A percentile compares a stretch with the other conserved stretches of the same genome.
These are phyloP conservation scores for Starmera amethionina DNA, from an alignment of 805 yeast genomes.

Conservation along the genomic window DNA sequence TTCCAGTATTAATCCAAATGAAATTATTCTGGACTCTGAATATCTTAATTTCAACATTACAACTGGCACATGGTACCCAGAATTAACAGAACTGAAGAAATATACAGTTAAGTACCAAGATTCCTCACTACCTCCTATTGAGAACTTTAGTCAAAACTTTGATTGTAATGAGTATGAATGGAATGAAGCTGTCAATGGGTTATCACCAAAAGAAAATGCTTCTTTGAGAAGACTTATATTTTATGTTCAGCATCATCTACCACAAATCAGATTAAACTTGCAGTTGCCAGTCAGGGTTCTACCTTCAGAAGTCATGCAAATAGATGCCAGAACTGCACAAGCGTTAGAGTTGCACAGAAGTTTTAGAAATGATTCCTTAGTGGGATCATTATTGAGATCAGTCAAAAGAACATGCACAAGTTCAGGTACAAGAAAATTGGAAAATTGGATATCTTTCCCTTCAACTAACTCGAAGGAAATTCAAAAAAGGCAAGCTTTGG, in stretches of 20 bases:
- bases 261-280: slow-evolving; percentile 52
- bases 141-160: slow-evolving; percentile 30
- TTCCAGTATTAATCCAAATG: slow-evolving; percentile 73
- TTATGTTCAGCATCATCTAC: slow-evolving; percentile 68
- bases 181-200: slow-evolving; percentile 18
- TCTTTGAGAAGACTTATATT: slow-evolving; percentile 56
- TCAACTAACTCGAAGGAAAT: slow-evolving; percentile 51
- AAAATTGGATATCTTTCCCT: slow-evolving; percentile 80
- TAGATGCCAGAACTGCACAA: slow-evolving; percentile 71
- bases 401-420: slow-evolving; percentile 69
- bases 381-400: slow-evolving; percentile 64
- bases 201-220: slow-evolving; percentile 39
- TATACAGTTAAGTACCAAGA: slow-evolving; percentile 42
- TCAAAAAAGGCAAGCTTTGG: slow-evolving; percentile 41
- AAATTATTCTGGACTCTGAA: slow-evolving; percentile 50
- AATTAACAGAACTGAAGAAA: slow-evolving; percentile 45
- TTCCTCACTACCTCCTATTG: slow-evolving; percentile 28
- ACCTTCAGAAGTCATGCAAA: slow-evolving; percentile 49
- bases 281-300: slow-evolving; percentile 56
- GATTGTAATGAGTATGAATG: slow-evolving; percentile 18
- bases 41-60: slow-evolving; percentile 29
- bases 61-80: slow-evolving; percentile 45
- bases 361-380: slow-evolving; percentile 42
- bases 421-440: slow-evolving; percentile 71
- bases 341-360: slow-evolving; percentile 65